Conservation (phyloP, 345 rosid genomes). For the Toxicodendron radicans region DNA sequence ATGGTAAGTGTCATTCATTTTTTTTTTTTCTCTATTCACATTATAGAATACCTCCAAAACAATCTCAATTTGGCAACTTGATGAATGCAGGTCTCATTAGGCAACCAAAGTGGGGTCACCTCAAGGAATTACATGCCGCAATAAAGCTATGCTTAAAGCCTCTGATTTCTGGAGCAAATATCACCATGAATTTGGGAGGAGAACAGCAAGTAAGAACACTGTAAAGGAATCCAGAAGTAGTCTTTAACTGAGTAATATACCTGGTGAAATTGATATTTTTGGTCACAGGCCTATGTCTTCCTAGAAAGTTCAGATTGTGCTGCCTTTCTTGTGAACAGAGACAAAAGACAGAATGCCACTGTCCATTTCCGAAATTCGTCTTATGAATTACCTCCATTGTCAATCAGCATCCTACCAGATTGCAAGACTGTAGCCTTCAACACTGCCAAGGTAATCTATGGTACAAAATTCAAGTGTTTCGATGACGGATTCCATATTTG, state of each 20-base stretch:
- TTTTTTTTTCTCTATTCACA: not conserved
- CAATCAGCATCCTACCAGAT: conserved; percentile 72
- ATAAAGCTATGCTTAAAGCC: conserved; percentile 55
- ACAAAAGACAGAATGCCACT: conserved; percentile 18
- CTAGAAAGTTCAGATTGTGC: conserved; percentile 47
- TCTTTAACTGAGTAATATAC: not conserved
- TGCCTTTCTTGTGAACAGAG: conserved; percentile 67
- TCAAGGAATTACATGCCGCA: conserved; percentile 66
- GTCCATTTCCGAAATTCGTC: conserved; percentile 49
- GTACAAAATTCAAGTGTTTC: not conserved
- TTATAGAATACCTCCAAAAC: not conserved
- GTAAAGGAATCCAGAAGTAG: not conserved
- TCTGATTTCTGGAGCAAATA: conserved; percentile 48
- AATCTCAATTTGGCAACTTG: not conserved
- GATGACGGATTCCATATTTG: not conserved
- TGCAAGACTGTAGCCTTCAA: conserved; percentile 69
- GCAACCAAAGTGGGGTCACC: conserved; percentile 86
- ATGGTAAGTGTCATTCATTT: conserved; percentile 41
- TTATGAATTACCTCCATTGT: conserved; percentile 56
- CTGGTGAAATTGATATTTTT: not conserved
- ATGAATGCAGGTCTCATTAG: conserved; percentile 50
- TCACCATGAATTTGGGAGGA: conserved; percentile 39
- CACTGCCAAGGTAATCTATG: conserved; percentile 60
- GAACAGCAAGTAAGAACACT: conserved; percentile 56
- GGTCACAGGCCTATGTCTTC: conserved; percentile 65